A percentile compares a stretch with the other conserved stretches of the same genome.
phyloP scores from a whole-genome alignment of 768 basidiomycete species.

The Russula vinacea region DNA sequence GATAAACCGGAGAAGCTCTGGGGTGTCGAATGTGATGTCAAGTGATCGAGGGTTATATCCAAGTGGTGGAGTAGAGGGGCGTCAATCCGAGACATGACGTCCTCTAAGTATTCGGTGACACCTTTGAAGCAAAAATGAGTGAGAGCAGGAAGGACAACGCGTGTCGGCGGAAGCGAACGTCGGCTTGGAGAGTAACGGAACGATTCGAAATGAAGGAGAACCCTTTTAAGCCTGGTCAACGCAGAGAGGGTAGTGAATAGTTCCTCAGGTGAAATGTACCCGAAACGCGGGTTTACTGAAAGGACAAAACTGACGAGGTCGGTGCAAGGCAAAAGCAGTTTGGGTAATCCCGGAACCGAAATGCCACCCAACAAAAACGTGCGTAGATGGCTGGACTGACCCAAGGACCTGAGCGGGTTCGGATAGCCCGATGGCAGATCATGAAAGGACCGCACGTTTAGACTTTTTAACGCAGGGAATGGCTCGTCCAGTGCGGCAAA shows the following conservation, averaged over 20 bases:
- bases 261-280: neutral
- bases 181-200: neutral
- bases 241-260: neutral
- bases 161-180: no score
- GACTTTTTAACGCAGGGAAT: neutral
- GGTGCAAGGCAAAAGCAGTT: neutral
- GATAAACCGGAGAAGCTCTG: neutral
- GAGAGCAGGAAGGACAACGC: neutral
- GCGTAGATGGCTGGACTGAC: neutral
- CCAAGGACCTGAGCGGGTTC: neutral
- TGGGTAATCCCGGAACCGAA: slow-evolving; percentile 1
- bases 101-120: neutral
- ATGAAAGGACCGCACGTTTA: neutral
- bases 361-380: neutral
- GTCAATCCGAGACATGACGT: neutral
- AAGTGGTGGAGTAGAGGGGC: neutral
- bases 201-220: slow-evolving; percentile 1
- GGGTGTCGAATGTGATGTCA: neutral
- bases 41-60: neutral
- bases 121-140: neutral
- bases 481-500: neutral
- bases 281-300: neutral
- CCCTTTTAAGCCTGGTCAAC: neutral
- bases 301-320: slow-evolving; percentile 1
- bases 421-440: neutral